phyloP scores from a whole-genome alignment of 2,329 filamentous ascomycete genomes.

The Colletotrichum musicola region DNA sequence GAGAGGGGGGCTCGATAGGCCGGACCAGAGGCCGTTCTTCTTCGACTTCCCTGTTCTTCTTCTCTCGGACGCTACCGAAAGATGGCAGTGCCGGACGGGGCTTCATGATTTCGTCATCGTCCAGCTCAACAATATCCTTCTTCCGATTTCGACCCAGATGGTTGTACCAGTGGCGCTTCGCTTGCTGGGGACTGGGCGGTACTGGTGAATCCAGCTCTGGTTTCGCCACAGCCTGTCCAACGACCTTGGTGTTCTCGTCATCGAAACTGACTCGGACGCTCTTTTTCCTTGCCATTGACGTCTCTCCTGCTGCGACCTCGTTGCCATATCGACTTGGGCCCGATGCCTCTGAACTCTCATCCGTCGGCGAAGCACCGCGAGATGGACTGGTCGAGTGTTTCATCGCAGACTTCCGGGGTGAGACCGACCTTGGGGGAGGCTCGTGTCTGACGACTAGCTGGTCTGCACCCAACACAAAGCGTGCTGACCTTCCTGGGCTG shows the following conservation, averaged over 20 bases:
- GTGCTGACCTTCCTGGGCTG: slow-evolving; percentile 77
- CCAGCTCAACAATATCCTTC: slow-evolving; percentile 59
- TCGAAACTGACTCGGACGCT: slow-evolving; percentile 83
- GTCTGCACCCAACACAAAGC: slow-evolving; percentile 72
- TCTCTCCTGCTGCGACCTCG: slow-evolving; percentile 48
- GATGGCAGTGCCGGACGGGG: slow-evolving; percentile 80
- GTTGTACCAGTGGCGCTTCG: slow-evolving; percentile 60
- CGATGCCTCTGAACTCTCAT: slow-evolving; percentile 61
- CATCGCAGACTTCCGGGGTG: slow-evolving; percentile 82
- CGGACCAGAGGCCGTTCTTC: slow-evolving; percentile 73
- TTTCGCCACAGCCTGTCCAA: slow-evolving; percentile 60
- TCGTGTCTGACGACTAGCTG: slow-evolving; percentile 72
- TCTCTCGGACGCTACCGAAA: slow-evolving; percentile 80
- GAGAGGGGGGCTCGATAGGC: slow-evolving; percentile 57
- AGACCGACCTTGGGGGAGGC: slow-evolving; percentile 78
- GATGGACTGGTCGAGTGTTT: slow-evolving; percentile 72
- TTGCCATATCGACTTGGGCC: slow-evolving; percentile 43
- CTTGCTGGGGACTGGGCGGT: slow-evolving; percentile 53
- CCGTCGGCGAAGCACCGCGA: slow-evolving; percentile 63
- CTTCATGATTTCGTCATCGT: slow-evolving; percentile 79
- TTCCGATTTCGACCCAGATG: slow-evolving; percentile 62
- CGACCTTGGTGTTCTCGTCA: slow-evolving; percentile 69
- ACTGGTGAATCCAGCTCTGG: slow-evolving; percentile 55
- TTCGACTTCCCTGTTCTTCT: slow-evolving; percentile 64
- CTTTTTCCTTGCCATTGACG: slow-evolving; percentile 66